These are phyloP conservation scores for Castanea mollissima DNA, from an alignment of 306 rosid species.

Conservation along the genomic window DNA sequence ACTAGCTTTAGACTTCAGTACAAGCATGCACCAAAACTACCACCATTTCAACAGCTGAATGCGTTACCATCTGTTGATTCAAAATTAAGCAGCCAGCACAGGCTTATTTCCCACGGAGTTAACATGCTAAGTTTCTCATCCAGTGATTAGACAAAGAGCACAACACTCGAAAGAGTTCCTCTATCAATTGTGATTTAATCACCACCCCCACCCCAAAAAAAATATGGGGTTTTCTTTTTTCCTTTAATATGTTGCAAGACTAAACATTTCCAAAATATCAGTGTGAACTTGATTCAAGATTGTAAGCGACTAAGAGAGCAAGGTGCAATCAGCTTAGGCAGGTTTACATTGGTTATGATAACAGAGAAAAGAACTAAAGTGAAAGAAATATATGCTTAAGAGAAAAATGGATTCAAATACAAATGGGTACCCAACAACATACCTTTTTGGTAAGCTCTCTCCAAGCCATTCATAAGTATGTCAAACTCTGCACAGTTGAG, in stretches of 20 bases:
- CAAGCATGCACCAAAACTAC: not conserved
- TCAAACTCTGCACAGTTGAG: slow-evolving; percentile 34
- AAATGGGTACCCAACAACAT: not conserved
- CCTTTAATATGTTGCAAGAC: not conserved
- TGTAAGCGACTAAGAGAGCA: not conserved
- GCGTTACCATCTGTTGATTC: not conserved
- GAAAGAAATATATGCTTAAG: not conserved
- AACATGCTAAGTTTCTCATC: not conserved
- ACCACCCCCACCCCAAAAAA: not conserved
- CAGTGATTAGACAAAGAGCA: not conserved
- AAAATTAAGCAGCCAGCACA: not conserved
- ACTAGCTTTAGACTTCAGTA: not conserved
- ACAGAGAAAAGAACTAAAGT: not conserved
- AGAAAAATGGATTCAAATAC: not conserved
- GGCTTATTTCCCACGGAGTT: not conserved
- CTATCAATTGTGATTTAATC: not conserved
- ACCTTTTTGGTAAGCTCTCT: slow-evolving; percentile 65
- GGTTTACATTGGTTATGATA: not conserved
- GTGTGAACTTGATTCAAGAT: not conserved
- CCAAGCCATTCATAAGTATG: slow-evolving; percentile 83
- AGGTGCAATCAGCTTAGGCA: not conserved
- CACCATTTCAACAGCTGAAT: not conserved
- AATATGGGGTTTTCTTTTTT: not conserved
- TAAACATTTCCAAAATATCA: not conserved
- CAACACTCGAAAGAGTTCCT: too few species aligned